Conservation (phyloP, 768 basidiomycete genomes). For the Nidularia pulvinata region DNA sequence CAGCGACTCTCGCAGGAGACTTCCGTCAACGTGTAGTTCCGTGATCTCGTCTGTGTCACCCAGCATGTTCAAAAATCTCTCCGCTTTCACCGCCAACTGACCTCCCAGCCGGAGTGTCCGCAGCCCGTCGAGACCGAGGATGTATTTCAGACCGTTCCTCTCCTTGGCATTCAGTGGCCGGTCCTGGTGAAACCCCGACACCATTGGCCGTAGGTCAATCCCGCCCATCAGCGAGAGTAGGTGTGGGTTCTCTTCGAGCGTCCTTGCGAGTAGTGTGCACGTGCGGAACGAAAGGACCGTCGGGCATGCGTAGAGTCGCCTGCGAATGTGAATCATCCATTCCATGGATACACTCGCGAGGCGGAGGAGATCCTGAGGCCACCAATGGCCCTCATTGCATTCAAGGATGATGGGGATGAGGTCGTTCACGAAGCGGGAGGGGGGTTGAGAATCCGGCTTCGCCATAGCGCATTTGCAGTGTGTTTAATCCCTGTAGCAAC, state of each 20-base stretch:
- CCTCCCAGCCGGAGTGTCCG: slow-evolving; percentile 45
- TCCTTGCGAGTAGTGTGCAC: slow-evolving; percentile 37
- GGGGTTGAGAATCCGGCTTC: no score
- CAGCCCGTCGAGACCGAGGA: slow-evolving; percentile 42
- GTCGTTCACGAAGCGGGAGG: slow-evolving; percentile 42
- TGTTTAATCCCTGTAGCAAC: no score
- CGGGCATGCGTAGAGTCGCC: slow-evolving; percentile 43
- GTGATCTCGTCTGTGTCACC: slow-evolving; percentile 35
- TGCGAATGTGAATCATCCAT: slow-evolving; percentile 44
- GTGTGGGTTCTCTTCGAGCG: slow-evolving; percentile 32
- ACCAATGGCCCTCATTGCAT: slow-evolving; percentile 47
- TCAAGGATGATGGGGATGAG: slow-evolving; percentile 54
- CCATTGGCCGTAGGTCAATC: slow-evolving; percentile 37
- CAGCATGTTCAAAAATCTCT: slow-evolving; percentile 43
- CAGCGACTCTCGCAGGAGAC: slow-evolving; percentile 19
- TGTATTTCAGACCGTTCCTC: slow-evolving; percentile 32
- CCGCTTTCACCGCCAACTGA: slow-evolving; percentile 41
- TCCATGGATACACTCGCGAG: slow-evolving; percentile 49
- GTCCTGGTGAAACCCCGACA: slow-evolving; percentile 4
- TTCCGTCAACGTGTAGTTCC: slow-evolving; percentile 48
- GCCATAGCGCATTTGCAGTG: no score
- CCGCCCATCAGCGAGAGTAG: slow-evolving; percentile 34
- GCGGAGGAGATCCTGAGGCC: slow-evolving; percentile 46
- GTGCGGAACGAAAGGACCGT: slow-evolving; percentile 36
- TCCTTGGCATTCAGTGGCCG: slow-evolving; percentile 18